Evolutionary conservation across 2,329 filamentous ascomycete species (phyloP).

Genomic region (Elsinoe ampelina): DNA sequence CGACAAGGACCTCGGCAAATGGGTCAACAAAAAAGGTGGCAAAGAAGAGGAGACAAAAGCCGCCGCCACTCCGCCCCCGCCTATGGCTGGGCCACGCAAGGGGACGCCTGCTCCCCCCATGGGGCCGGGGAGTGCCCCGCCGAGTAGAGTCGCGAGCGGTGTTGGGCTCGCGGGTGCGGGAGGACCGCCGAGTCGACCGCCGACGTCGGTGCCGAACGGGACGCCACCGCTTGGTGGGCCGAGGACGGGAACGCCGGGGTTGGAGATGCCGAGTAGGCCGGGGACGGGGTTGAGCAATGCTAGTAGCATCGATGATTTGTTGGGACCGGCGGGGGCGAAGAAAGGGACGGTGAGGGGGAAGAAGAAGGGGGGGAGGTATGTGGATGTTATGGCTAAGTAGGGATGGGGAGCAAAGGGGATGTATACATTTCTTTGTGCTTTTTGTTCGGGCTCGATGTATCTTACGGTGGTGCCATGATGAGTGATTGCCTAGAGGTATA

Average conservation of each 20-base stretch:
- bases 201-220: constrained; percentile 22
- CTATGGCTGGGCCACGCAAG: constrained; percentile 29
- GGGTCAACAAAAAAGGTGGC: constrained; percentile 88
- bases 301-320: constrained; percentile 88
- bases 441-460: too few species aligned
- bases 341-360: constrained; percentile 55
- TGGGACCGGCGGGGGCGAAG: constrained; percentile 63
- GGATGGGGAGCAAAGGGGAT: neutral
- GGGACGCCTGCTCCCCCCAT: constrained; percentile 11
- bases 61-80: constrained; percentile 57
- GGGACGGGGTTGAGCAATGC: constrained; percentile 78
- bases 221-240: constrained; percentile 27
- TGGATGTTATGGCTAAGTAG: constrained; percentile 83
- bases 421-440: neutral
- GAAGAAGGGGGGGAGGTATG: constrained; percentile 79
- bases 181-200: constrained; percentile 24
- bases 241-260: constrained; percentile 18
- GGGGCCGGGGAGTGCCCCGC: constrained; percentile 18
- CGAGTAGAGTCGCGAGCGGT: constrained; percentile 21
- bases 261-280: constrained; percentile 56
- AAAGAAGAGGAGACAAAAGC: constrained; percentile 51
- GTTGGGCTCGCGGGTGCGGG: constrained; percentile 17
- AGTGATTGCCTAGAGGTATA: too few species aligned
- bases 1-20: constrained; percentile 91
- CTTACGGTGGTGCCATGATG: too few species aligned